Conservation (phyloP, 768 basidiomycete species). For the Mycena alexandri region DNA sequence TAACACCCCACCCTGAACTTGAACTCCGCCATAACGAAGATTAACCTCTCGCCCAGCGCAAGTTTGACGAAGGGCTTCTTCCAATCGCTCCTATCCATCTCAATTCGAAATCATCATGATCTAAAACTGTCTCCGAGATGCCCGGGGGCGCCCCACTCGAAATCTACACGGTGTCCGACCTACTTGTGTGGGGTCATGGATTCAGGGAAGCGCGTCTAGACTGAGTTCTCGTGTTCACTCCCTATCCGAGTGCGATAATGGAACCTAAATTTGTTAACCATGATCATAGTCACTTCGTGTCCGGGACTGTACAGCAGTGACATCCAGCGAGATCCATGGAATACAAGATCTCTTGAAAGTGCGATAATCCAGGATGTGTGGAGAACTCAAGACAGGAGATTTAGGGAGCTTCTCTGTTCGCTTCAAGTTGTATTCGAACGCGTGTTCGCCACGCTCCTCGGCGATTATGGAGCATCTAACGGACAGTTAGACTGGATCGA, state of each 20-base stretch:
- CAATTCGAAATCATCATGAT: no score
- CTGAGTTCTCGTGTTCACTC: not conserved
- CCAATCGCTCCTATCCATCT: no score
- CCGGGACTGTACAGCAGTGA: not conserved
- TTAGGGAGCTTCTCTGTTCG: not conserved
- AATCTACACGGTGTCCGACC: no score
- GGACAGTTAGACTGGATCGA: constrained; percentile 19
- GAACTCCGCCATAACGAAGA: no score
- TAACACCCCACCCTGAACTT: no score
- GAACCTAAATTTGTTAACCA: not conserved
- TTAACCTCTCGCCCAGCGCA: no score
- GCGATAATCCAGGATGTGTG: constrained; percentile 14
- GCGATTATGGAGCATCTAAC: not conserved
- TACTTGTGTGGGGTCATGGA: no score
- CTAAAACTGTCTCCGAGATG: constrained; percentile 2
- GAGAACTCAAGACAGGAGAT: not conserved
- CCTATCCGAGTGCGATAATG: not conserved
- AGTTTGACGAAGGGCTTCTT: no score
- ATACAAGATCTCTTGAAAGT: not conserved
- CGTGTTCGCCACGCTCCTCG: not conserved
- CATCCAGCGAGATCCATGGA: not conserved
- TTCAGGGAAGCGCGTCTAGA: no score
- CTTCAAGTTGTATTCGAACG: not conserved
- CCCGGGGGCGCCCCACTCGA: not conserved
- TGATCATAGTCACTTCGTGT: not conserved